Evolutionary conservation across 108 stramenopile species (phyloP), one percentile per base, ranked within the genome.

Genomic region (Asterionellopsis glacialis): DNA sequence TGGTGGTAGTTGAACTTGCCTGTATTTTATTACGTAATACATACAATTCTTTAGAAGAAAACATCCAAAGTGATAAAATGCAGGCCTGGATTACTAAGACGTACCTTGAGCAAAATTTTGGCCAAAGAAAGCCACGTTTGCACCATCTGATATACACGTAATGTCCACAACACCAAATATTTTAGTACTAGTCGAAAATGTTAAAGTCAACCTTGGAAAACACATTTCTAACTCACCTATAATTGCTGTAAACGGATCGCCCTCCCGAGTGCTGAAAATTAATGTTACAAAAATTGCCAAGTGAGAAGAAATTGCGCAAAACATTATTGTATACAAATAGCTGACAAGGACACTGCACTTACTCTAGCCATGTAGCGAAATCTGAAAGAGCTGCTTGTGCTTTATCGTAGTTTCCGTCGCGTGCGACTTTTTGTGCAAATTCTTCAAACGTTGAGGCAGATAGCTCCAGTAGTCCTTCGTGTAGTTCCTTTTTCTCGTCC

Each of bases 101-200:
- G 7, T 33, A 33, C 33, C 33, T 33, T 33, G 33, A 33, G 33
- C 33, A 62, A 87, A 92, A 51, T 80, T 88, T 67, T 93, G 91
- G 77, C 84, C 81, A 61, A 82, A 93, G 45, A 89, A 90, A 6
- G 78, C 90, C 23, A 86, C 71, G 61, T 92, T 92, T 33, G 88
- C 73, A 44, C 90, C 86, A 74, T 87, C 86, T 33, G 33, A 7
- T 72, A 18, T 12, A 43, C 10, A 61, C n/a, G 14, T 1, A 45
- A 40, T 27, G 33, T 13, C 41, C 42, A 41, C 15, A 48, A 24
- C 13, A 40, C 23, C 5, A 7, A 33, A 33, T 22, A 19, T 45
- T 13, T 22, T 60, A 24, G 22, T 12, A 5, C 7, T 18, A 1
- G 10, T 60, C 44, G 16, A 54, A 48, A 53, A 11, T 11, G 5